Percentiles rank a stretch among this genome's conserved stretches.
Conservation (phyloP, 139 green algal species). For the Nannochloris sp. region DNA sequence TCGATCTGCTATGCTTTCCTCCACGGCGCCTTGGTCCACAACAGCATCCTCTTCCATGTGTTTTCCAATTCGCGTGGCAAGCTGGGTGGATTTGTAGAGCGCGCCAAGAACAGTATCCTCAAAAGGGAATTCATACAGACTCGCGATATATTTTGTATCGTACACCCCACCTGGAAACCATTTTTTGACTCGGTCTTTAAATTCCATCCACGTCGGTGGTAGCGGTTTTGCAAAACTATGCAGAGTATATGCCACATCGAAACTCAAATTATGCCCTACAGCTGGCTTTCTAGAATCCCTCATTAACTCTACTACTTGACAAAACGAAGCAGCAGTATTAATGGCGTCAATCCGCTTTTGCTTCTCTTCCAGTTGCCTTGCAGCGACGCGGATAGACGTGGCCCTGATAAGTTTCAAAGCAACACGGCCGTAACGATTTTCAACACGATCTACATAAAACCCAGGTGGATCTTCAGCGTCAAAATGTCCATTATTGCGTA, state of each 20-base stretch:
- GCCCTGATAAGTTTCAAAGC: constrained; percentile 28
- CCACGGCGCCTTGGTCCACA: background rate
- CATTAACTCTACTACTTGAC: constrained; percentile 50
- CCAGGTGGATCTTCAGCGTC: constrained; percentile 11
- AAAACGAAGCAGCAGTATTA: constrained; percentile 27
- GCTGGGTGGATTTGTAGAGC: constrained; percentile 4
- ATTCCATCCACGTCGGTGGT: constrained; percentile 45
- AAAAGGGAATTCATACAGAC: constrained; percentile 16
- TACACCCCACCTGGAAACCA: constrained; percentile 64
- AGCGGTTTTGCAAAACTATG: constrained; percentile 41
- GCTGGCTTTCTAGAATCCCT: constrained; percentile 38
- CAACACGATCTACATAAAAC: constrained; percentile 34
- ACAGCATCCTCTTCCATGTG: background rate
- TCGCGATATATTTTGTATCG: constrained; percentile 61
- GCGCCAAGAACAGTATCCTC: constrained; percentile 19
- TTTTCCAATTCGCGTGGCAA: background rate
- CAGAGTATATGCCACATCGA: constrained; percentile 60
- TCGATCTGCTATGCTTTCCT: too few relatives aligned
- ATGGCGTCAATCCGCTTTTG: constrained; percentile 19
- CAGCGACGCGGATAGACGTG: constrained; percentile 7
- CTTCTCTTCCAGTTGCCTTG: constrained; percentile 18
- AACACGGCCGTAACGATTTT: background rate
- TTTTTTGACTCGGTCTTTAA: constrained; percentile 34
- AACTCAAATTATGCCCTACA: constrained; percentile 56
- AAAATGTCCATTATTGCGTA: constrained; percentile 32